Conservation (phyloP, 2,329 filamentous ascomycete species). For the Fusarium equiseti region DNA sequence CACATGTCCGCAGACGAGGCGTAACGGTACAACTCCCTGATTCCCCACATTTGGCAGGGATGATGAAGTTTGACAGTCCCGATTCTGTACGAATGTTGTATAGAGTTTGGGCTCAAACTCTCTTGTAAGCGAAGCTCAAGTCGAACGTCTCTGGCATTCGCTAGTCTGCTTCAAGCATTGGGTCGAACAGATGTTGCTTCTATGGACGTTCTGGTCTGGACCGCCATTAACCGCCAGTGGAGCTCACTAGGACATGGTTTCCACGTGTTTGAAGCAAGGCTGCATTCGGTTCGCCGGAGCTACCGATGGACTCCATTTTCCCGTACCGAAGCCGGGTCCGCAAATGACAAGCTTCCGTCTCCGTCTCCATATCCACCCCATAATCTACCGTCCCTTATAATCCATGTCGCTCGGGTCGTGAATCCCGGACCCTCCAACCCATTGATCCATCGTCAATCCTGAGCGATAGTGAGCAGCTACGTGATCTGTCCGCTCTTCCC, state of each 20-base stretch:
- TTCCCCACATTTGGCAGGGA: slow-evolving; percentile 34
- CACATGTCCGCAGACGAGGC: slow-evolving; percentile 33
- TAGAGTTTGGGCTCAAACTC: neutral
- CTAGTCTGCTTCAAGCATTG: slow-evolving; percentile 1
- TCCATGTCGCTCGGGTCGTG: slow-evolving; percentile 31
- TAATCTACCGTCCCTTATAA: slow-evolving; percentile 12
- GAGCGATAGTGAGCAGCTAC: slow-evolving; percentile 48
- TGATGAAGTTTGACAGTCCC: slow-evolving; percentile 7
- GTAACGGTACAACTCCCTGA: slow-evolving; percentile 24
- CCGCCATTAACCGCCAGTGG: slow-evolving; percentile 27
- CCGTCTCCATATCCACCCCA: slow-evolving; percentile 13
- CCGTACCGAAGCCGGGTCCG: slow-evolving; percentile 19
- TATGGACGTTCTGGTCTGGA: slow-evolving; percentile 5
- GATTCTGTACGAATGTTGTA: neutral
- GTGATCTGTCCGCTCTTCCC: slow-evolving; percentile 49
- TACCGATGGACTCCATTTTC: slow-evolving; percentile 19
- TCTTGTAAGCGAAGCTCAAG: neutral
- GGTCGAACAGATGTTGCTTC: neutral
- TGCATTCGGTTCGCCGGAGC: slow-evolving; percentile 27
- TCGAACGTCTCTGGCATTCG: neutral
- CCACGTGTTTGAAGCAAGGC: slow-evolving; percentile 34
- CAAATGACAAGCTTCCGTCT: slow-evolving; percentile 9
- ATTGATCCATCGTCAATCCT: slow-evolving; percentile 48
- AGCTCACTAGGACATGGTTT: slow-evolving; percentile 24
- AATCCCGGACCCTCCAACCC: slow-evolving; percentile 44